Base-by-base conservation (phyloP, 2,329 filamentous ascomycete genomes). In the Chaetomiaceae sp. region DNA sequence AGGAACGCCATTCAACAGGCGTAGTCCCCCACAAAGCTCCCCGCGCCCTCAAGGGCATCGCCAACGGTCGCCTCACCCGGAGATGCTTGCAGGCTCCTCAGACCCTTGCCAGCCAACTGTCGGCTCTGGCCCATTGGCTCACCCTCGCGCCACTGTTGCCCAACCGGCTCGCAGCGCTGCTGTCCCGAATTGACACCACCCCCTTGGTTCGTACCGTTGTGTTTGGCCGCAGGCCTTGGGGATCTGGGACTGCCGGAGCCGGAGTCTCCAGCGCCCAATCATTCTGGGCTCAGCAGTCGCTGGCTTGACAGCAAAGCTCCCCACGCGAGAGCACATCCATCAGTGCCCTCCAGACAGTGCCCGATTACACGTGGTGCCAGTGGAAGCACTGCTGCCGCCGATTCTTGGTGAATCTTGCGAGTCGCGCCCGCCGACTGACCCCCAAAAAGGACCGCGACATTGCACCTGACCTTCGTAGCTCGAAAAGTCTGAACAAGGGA, bases 321-420 rank as follows among this genome's bases (percentile, higher is more conserved):
- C 33, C 32, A 47, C 24, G 22, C 34, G 38, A 32, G 20, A 42
- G 40, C 38, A 45, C 41, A 49, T 46, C 48, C 51, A 18, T 36
- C 12, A 48, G 19, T 36, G 22, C 47, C 34, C 11, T 14, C 32
- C 17, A 11, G 40, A 24, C 22, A n/a, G 51, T 55, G 53, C 52
- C 56, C 55, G 50, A 58, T 55, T 57, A 60, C 58, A 60, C 58
- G 58, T 60, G 58, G 58, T 60, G 53, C 58, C 58, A 60, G 54
- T 59, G 50, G 40, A 52, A 38, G 53, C 49, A 47, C 22, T 5
- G 6, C 9, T 9, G 9, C 35, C 29, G 52, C 49, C n/a, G 40
- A 42, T 33, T 42, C 35, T 27, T 50, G 30, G 48, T 49, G 48
- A n/a, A n/a, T n/a, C n/a, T n/a, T n/a, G n/a, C 22, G 22, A 24